Evolutionary conservation across 75 land plant species (phyloP).

Genomic region (Picea sitchensis): DNA sequence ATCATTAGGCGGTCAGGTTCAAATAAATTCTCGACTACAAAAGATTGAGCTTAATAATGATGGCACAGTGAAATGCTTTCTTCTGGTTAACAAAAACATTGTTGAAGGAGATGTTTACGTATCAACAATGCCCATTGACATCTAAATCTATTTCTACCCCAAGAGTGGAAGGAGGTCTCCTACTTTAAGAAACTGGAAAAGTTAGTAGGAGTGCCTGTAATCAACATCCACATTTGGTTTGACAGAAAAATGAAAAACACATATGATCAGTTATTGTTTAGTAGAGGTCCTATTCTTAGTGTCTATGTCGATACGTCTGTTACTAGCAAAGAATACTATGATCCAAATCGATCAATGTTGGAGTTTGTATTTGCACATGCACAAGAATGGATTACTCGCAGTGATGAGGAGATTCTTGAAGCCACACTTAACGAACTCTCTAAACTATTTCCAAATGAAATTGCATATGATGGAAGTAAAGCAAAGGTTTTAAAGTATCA

Average conservation of each 20-base stretch:
- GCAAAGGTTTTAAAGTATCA: conserved; percentile 95
- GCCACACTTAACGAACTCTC: conserved; percentile 78
- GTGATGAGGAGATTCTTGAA: conserved; percentile 89
- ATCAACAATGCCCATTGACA: conserved; percentile 93
- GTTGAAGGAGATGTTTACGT: conserved; percentile 93
- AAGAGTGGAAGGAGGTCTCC: conserved; percentile 76
- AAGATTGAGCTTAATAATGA: conserved; percentile 85
- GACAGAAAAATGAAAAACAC: conserved; percentile 95
- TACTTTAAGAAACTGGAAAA: conserved; percentile 91
- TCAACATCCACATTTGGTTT: conserved; percentile 99
- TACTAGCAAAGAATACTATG: conserved; percentile 93
- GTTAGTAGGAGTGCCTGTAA: conserved; percentile 97
- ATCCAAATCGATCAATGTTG: conserved; percentile 92
- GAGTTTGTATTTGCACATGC: conserved; percentile 99
- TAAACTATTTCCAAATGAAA: conserved; percentile 95
- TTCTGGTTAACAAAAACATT: conserved; percentile 59
- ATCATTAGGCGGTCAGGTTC: conserved; percentile 80
- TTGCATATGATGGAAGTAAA: conserved; percentile 90
- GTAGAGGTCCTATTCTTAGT: no score
- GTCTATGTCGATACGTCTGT: no score
- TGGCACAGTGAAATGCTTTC: conserved; percentile 81
- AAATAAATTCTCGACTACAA: conserved; percentile 74
- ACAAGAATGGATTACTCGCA: conserved; percentile 85
- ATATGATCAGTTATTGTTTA: conserved; percentile 96
- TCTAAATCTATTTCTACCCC: conserved; percentile 90